Conservation (phyloP, 805 yeast genomes). For the Saccharomycopsis babjevae region DNA sequence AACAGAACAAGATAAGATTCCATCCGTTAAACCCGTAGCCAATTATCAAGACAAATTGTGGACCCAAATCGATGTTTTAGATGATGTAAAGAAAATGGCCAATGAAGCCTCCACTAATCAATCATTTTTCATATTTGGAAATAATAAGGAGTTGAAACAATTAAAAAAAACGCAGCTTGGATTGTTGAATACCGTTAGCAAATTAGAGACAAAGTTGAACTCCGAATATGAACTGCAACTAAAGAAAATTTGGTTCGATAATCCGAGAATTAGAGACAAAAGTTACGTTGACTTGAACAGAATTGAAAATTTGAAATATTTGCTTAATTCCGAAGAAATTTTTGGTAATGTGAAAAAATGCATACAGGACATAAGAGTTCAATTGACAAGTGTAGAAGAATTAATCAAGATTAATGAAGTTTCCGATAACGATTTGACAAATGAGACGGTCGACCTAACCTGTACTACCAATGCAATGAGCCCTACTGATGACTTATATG, state of each 20-base stretch:
- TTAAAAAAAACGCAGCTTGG: constrained; percentile 12
- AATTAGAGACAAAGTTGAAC: constrained; percentile 13
- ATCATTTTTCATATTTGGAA: constrained; percentile 38
- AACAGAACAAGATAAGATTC: constrained; percentile 34
- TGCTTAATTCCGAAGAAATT: constrained; percentile 12
- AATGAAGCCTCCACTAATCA: constrained; percentile 32
- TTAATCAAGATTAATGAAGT: neutral
- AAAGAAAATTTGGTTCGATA: constrained; percentile 16
- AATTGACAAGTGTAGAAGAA: constrained; percentile 6
- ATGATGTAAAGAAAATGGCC: constrained; percentile 62
- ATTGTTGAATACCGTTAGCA: constrained; percentile 11
- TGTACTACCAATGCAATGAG: neutral
- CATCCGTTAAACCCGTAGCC: constrained; percentile 46
- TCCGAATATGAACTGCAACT: constrained; percentile 7
- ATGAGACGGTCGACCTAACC: neutral
- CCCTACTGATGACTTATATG: neutral
- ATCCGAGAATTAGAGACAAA: constrained; percentile 5
- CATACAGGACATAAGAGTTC: constrained; percentile 11
- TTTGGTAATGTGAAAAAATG: constrained; percentile 9
- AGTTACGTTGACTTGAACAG: constrained; percentile 10
- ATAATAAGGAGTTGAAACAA: constrained; percentile 20
- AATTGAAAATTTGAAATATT: constrained; percentile 13
- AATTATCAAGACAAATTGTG: constrained; percentile 69
- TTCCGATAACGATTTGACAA: neutral
- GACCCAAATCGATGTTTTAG: constrained; percentile 80